Evolutionary conservation across 495 filamentous ascomycete species (phyloP), one percentile per base, ranked within the genome.

Genomic region (Daldinia bambusicola): DNA sequence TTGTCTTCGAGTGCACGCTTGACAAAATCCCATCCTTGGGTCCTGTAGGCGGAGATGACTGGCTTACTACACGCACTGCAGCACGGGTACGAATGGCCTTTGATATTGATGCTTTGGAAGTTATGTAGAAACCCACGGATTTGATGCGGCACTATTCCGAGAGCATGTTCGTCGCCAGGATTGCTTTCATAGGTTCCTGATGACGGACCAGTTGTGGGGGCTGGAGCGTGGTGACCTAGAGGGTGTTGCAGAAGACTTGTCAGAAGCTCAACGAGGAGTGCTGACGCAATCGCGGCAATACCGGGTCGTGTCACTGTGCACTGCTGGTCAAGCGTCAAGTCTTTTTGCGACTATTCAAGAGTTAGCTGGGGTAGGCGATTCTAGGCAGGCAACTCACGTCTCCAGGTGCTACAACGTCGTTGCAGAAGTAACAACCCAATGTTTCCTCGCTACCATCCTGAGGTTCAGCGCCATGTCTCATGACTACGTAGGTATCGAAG

Each of bases 351-450:
- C 92, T 96, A 68, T 61, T 50, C n/a, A 8, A 48, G 22, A 52
- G 77, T 91, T 69, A 90, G 87, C 56, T 38, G 14, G 43, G 61
- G 51, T 36, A 57, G 43, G 22, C 51, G 63, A 37, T 20, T 34
- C 13, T 8, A 37, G 36, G 50, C 18, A 22, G 34, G 13, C 41
- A 65, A 85, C 92, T 89, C 84, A 97, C 94, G 81, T 99, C 94
- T 70, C 90, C 91, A 31, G 95, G 95, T 48, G 93, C 92, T 34
- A 99, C 95, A 48, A 99, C 95, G 77, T 99, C 95, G 75, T 96
- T 98, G 82, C 95, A 99, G 78, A 98, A 99, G 76, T 99, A 99
- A 75, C 95, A 99, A 10, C 95, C 95, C 30, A 98, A 84, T 64
- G 93, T 90, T 26, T 88, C 83, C 50, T 83, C 75, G 38, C 77